Evolutionary conservation across 2,329 filamentous ascomycete species (phyloP).

Genomic region (Ampelomyces quisqualis): DNA sequence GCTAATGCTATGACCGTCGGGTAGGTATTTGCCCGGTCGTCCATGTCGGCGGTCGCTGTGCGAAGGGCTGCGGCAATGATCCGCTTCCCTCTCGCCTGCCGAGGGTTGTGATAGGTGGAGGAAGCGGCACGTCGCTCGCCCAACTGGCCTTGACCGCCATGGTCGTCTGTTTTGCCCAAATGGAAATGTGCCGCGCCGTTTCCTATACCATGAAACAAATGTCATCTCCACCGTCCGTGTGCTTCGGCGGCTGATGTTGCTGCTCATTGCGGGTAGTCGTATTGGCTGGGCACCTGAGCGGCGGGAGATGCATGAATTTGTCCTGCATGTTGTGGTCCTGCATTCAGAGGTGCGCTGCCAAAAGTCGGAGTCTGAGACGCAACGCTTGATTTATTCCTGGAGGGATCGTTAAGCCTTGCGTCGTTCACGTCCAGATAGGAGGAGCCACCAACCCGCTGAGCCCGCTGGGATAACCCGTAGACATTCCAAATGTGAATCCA

Average conservation of each 20-base stretch:
- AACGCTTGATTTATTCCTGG: constrained; percentile 42
- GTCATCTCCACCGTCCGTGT: constrained; percentile 2
- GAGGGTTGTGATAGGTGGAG: constrained; percentile 6
- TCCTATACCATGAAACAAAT: constrained; percentile 3
- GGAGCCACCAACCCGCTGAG: constrained; percentile 49
- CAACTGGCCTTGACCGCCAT: constrained; percentile 9
- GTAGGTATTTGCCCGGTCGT: constrained; percentile 17
- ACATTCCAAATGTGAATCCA: constrained; percentile 45
- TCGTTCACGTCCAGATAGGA: constrained; percentile 47
- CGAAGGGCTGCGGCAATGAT: constrained; percentile 7
- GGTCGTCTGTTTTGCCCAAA: constrained; percentile 1
- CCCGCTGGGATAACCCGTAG: constrained; percentile 45
- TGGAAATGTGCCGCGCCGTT: not conserved
- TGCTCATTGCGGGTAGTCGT: constrained; percentile 19
- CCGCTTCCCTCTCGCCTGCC: constrained; percentile 9
- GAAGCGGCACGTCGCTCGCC: not conserved
- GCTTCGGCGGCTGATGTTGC: constrained; percentile 6
- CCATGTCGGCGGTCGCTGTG: constrained; percentile 8
- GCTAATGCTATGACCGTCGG: constrained; percentile 12
- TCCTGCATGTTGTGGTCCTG: constrained; percentile 11
- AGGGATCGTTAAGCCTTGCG: constrained; percentile 45
- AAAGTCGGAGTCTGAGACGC: constrained; percentile 30
- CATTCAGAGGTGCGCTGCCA: constrained; percentile 18
- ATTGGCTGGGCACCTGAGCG: constrained; percentile 22
- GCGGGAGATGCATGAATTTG: constrained; percentile 18